These are phyloP conservation scores for Nicotiana rustica DNA, from an alignment of 305 asterid species.

Conservation along the genomic window DNA sequence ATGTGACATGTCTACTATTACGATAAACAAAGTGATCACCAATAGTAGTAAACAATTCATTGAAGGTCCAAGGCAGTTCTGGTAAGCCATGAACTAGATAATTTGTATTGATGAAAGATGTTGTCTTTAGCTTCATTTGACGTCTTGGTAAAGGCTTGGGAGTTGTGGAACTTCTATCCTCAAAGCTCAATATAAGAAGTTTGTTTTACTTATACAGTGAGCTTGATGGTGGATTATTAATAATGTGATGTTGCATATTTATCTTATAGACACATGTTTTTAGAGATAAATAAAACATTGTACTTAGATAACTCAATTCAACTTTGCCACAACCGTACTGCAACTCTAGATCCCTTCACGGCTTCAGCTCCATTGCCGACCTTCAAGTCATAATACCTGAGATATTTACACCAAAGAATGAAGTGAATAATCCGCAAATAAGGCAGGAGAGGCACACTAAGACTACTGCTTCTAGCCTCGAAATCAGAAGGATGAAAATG, in stretches of 20 bases:
- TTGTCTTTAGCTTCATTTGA: slow-evolving; percentile 4
- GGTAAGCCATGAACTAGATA: neutral
- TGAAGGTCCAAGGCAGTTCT: neutral
- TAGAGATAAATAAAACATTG: slow-evolving; percentile 39
- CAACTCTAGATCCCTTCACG: slow-evolving; percentile 99
- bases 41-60: neutral
- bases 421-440: slow-evolving; percentile 30
- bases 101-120: slow-evolving; percentile 18
- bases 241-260: neutral
- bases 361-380: slow-evolving; percentile 86
- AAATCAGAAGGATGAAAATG: neutral
- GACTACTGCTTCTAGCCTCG: neutral
- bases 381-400: slow-evolving; percentile 92
- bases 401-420: slow-evolving; percentile 39
- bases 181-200: neutral
- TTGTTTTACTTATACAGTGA: neutral
- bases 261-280: neutral
- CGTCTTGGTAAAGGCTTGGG: neutral
- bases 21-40: neutral
- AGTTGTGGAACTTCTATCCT: neutral
- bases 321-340: slow-evolving; percentile 88
- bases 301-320: slow-evolving; percentile 55
- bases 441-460: neutral
- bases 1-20: slow-evolving; percentile 1
- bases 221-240: slow-evolving; percentile 18